A percentile compares a stretch with the other conserved stretches of the same genome.
Conservation (phyloP, 1,284 basidiomycete genomes). For the Cryptococcus hybrid region DNA sequence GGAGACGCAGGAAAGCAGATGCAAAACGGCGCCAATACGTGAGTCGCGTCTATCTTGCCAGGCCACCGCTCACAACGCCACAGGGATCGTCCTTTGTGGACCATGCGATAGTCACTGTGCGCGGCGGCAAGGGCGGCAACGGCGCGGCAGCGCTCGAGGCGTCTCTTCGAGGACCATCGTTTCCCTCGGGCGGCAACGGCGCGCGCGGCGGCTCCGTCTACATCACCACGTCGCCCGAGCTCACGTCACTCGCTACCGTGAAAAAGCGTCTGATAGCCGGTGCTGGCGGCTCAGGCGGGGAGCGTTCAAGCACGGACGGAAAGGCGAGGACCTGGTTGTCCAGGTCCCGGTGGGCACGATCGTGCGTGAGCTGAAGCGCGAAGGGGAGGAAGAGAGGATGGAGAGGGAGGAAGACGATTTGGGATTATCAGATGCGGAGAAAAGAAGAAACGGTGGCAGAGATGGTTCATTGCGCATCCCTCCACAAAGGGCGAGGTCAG, state of each 20-base stretch:
- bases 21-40: constrained; percentile 44
- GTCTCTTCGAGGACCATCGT: constrained; percentile 73
- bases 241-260: constrained; percentile 74
- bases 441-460: constrained; percentile 57
- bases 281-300: constrained; percentile 73
- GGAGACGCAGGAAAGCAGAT: constrained; percentile 41
- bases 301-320: constrained; percentile 76
- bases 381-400: constrained; percentile 58
- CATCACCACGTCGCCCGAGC: constrained; percentile 67
- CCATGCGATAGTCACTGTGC: constrained; percentile 69
- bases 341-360: constrained; percentile 85
- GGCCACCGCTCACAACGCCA: too few species aligned
- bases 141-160: constrained; percentile 81
- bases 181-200: constrained; percentile 86
- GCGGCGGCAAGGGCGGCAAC: constrained; percentile 76
- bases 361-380: constrained; percentile 63
- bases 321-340: constrained; percentile 68
- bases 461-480: constrained; percentile 25
- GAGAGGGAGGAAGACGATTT: constrained; percentile 36
- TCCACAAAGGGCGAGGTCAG: constrained; percentile 40
- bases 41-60: constrained; percentile 4
- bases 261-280: constrained; percentile 65
- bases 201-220: constrained; percentile 84
- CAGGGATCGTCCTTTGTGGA: constrained; percentile 80
- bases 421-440: constrained; percentile 19